phyloP scores from a whole-genome alignment of 495 filamentous ascomycete species.

The Neurospora sp. region DNA sequence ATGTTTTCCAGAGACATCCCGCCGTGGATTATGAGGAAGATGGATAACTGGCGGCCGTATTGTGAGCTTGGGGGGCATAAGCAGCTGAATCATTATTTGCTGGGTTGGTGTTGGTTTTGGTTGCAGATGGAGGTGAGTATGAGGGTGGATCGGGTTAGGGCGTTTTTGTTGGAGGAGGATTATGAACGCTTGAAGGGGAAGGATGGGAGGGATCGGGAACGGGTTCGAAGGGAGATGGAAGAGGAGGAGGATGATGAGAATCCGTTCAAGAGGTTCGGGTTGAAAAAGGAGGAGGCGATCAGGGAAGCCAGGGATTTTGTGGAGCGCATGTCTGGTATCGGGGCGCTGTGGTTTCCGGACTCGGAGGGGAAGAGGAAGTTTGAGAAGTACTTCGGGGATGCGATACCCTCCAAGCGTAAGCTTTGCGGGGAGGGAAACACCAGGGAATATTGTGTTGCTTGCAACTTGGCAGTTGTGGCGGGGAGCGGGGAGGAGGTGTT shows the following conservation, averaged over 20 bases:
- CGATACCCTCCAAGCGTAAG: conserved; percentile 9
- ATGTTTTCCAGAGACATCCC: neutral
- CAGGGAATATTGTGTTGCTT: conserved; percentile 28
- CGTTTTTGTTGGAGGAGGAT: neutral
- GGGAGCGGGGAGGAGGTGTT: conserved; percentile 23
- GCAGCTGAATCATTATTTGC: neutral
- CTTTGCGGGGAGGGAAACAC: conserved; percentile 1
- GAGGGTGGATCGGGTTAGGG: neutral
- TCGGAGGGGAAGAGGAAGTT: conserved; percentile 20
- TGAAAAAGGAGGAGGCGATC: neutral
- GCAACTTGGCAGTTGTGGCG: conserved; percentile 33
- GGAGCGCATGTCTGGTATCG: conserved; percentile 21
- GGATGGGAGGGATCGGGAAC: neutral
- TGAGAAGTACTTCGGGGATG: conserved; percentile 13
- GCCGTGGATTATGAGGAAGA: neutral
- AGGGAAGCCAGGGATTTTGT: conserved; percentile 17
- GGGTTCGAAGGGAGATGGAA: neutral
- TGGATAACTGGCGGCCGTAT: neutral
- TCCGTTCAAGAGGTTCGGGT: conserved; percentile 14
- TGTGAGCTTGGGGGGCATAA: neutral
- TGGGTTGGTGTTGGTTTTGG: neutral
- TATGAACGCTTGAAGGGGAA: neutral
- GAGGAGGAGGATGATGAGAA: neutral
- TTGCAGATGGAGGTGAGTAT: neutral
- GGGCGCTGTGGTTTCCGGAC: conserved; percentile 12